These are phyloP conservation scores for Pinus taeda DNA, from an alignment of 75 land plant species.

Conservation along the genomic window DNA sequence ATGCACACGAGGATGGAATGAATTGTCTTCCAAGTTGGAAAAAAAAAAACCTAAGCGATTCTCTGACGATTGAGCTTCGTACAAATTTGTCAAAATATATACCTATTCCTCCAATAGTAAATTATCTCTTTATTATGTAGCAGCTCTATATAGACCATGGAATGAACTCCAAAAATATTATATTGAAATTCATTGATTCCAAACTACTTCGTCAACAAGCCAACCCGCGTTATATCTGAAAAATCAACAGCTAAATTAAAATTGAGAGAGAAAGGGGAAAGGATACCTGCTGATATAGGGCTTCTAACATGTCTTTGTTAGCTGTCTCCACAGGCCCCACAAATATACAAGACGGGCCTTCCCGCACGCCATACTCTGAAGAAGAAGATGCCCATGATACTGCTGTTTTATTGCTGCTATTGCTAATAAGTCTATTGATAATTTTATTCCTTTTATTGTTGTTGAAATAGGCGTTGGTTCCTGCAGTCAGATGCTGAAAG, in stretches of 20 bases:
- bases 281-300: constrained; percentile 79
- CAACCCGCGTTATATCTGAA: not conserved
- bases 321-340: constrained; percentile 90
- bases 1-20: too few species aligned
- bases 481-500: not conserved
- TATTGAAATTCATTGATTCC: too few species aligned
- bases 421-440: not conserved
- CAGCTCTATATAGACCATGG: too few species aligned
- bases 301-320: constrained; percentile 77
- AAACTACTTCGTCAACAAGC: not conserved
- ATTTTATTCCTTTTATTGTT: not conserved
- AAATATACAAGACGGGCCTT: constrained; percentile 93
- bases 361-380: constrained; percentile 15
- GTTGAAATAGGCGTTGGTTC: not conserved
- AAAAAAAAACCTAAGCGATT: too few species aligned
- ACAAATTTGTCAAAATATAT: too few species aligned
- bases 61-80: too few species aligned
- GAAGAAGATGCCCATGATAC: not conserved
- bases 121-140: too few species aligned
- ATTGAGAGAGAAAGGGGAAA: not conserved
- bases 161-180: too few species aligned
- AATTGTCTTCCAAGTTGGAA: too few species aligned
- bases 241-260: not conserved
- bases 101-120: too few species aligned
- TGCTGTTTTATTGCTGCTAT: not conserved